A percentile compares a stretch with the other conserved stretches of the same genome.
phyloP scores from a whole-genome alignment of 1,284 basidiomycete species.

The Hemileia vastatrix region DNA sequence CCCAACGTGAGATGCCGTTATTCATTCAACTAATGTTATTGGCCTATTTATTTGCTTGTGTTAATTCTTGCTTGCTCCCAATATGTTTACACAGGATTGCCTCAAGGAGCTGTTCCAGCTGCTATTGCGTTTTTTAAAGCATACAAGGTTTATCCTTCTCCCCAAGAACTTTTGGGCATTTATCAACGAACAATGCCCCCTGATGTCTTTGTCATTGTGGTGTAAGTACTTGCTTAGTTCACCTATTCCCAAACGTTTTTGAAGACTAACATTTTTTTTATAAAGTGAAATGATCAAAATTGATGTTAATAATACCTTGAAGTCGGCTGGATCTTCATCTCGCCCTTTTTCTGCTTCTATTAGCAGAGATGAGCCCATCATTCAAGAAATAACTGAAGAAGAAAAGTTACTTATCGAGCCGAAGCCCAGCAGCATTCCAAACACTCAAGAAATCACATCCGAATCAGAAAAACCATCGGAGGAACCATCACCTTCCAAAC shows the following conservation, averaged over 20 bases:
- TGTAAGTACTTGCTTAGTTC: slow-evolving; percentile 29
- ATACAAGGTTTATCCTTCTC: slow-evolving; percentile 42
- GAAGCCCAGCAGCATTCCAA: not conserved
- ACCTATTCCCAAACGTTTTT: not conserved
- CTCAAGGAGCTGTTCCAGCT: slow-evolving; percentile 37
- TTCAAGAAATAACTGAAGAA: slow-evolving; percentile 21
- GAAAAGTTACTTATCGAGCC: slow-evolving; percentile 8
- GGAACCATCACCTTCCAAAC: not conserved
- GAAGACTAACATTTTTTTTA: not conserved
- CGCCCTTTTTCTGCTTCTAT: slow-evolving; percentile 2
- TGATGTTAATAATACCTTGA: slow-evolving; percentile 18
- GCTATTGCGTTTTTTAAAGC: slow-evolving; percentile 43
- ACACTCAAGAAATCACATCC: not conserved
- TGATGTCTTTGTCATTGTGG: slow-evolving; percentile 42
- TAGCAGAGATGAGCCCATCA: slow-evolving; percentile 14
- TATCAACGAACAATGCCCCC: slow-evolving; percentile 43
- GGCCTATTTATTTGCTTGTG: too few relatives aligned
- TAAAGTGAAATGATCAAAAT: slow-evolving; percentile 20
- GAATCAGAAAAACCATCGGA: not conserved
- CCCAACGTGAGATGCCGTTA: slow-evolving; percentile 12
- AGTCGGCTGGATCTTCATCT: slow-evolving; percentile 3
- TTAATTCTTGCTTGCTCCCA: too few relatives aligned
- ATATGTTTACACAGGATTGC: slow-evolving; percentile 36
- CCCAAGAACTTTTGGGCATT: slow-evolving; percentile 43
- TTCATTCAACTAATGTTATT: too few relatives aligned